Conservation (phyloP, 1,284 basidiomycete genomes). For the Pseudozyma pruni region DNA sequence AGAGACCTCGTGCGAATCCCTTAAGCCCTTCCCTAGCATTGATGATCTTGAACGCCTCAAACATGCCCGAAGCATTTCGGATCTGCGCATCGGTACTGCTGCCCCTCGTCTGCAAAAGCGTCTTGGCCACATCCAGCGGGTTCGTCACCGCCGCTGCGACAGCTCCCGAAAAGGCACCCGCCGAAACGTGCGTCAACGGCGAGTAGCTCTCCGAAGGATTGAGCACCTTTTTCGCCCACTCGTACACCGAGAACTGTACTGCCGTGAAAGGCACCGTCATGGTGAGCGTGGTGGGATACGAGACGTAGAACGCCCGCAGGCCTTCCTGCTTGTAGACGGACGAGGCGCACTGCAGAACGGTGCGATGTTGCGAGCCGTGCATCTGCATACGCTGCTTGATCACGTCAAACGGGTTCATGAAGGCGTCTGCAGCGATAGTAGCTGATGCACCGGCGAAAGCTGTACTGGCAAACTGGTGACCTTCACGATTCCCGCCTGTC, state of each 20-base stretch:
- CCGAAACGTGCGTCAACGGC: slow-evolving; percentile 86
- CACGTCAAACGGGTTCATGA: slow-evolving; percentile 99
- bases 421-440: slow-evolving; percentile 92
- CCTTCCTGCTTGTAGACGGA: slow-evolving; percentile 89
- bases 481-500: slow-evolving; percentile 83
- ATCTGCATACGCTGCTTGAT: slow-evolving; percentile 99
- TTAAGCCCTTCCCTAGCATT: slow-evolving; percentile 83
- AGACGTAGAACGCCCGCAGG: slow-evolving; percentile 92
- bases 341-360: slow-evolving; percentile 82
- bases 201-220: slow-evolving; percentile 90
- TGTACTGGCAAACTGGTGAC: slow-evolving; percentile 84
- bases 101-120: slow-evolving; percentile 92
- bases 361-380: slow-evolving; percentile 87
- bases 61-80: slow-evolving; percentile 83
- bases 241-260: slow-evolving; percentile 96
- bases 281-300: slow-evolving; percentile 92
- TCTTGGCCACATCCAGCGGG: slow-evolving; percentile 98
- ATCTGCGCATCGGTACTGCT: slow-evolving; percentile 84
- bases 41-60: slow-evolving; percentile 89
- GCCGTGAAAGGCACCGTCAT: slow-evolving; percentile 99
- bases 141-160: slow-evolving; percentile 95
- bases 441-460: slow-evolving; percentile 93
- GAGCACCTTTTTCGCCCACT: slow-evolving; percentile 86
- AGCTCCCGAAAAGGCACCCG: slow-evolving; percentile 91
- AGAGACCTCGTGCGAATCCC: slow-evolving; percentile 87